A percentile compares a stretch with the other conserved stretches of the same genome.
Conservation (phyloP, 176 grass and related monocot genomes). For the Aegilops bicornis region DNA sequence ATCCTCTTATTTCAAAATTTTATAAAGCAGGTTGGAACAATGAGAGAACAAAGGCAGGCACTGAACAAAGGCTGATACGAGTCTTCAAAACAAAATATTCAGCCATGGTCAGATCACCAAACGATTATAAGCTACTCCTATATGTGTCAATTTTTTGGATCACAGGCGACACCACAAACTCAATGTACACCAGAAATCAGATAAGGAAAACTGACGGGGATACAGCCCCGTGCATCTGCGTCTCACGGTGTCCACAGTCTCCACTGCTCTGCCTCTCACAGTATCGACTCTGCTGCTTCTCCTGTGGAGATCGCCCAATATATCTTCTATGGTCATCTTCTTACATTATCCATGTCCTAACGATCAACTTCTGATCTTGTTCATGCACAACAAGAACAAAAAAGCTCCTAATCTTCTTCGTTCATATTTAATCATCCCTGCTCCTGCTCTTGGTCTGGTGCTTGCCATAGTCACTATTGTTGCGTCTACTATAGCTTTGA, state of each 20-base stretch:
- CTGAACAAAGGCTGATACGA: too few species aligned
- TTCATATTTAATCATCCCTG: too few species aligned
- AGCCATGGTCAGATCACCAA: background rate
- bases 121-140: background rate
- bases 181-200: background rate
- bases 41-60: too few species aligned
- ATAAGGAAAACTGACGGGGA: background rate
- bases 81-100: too few species aligned
- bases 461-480: conserved; percentile 39
- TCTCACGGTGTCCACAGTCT: conserved; percentile 24
- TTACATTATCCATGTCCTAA: conserved; percentile 32
- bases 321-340: conserved; percentile 4
- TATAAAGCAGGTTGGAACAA: too few species aligned
- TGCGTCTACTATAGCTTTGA: conserved; percentile 20
- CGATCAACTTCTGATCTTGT: conserved; percentile 9
- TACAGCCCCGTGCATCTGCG: conserved; percentile 10
- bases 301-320: background rate
- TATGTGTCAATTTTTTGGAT: background rate
- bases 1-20: too few species aligned
- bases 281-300: conserved; percentile 30
- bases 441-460: conserved; percentile 24
- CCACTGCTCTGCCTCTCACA: conserved; percentile 31
- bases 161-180: background rate
- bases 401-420: too few species aligned
- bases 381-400: too few species aligned